Evolutionary conservation across 306 rosid genomes (phyloP), one percentile per base, ranked within the genome.

Genomic region (Begonia masoniana): DNA sequence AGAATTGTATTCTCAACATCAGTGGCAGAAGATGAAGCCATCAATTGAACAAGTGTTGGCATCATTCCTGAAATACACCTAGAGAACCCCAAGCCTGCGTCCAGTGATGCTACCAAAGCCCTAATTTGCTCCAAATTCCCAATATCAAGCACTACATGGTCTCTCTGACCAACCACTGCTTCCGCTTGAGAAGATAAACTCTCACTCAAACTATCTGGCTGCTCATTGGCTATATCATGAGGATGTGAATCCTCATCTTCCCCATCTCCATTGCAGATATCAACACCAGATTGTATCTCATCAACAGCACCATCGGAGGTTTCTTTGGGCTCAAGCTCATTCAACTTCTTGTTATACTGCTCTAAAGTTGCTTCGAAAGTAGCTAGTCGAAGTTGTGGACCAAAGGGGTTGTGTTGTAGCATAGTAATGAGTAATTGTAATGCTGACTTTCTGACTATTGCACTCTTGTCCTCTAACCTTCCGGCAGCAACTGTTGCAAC

Each of bases 351-450:
- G 69, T 56, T 74, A 65, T 89, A 89, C 78, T 80, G 91, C 43
- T 82, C 87, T 56, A 89, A 68, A 50, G 97, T 89, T 41, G 94
- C 95, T 76, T 89, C 87, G 71, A 89, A 89, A 24, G 95, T 85
- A 69, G 79, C 70, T 61, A 76, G 56, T 68, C 85, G 87, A 61
- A 89, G 94, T 67, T 82, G 94, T 5, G 97, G 97, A 46, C 97
- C 97, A 73, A 85, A 89, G 24, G 95, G 97, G 69, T 89, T 89
- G 68, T 89, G 97, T 72, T 89, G 97, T 74, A 89, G 60, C 97
- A 89, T 85, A 78, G 71, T 82, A 72, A 89, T 82, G 61, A 89
- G 77, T 53, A 89, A 68, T 53, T 82, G 83, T 62, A 89, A 57
- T 62, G 95, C 94, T 55, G 85, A 78, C 55, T 89, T 89, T 70